Base-by-base conservation (phyloP, 2,329 filamentous ascomycete genomes). In the Domatiomyces globalis region DNA sequence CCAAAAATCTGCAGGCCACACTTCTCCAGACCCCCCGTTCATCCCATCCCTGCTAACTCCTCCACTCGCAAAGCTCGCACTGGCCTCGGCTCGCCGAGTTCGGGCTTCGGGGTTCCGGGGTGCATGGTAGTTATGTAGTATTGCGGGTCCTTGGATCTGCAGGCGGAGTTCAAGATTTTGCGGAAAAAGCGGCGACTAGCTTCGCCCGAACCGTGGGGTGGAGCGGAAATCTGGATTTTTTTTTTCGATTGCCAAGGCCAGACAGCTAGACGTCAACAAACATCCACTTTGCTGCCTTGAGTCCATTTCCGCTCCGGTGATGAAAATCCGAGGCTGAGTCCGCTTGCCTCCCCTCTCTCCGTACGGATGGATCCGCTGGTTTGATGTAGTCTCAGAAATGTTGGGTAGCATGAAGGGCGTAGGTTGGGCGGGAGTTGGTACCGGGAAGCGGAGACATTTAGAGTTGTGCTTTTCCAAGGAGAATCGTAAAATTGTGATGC, bases 131-230 rank as follows among this genome's bases (percentile, higher is more conserved):
- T 63, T 49, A 50, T 49, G 42, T 48, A 47, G 7, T 39, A 15
- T 39, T 39, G 33, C 39, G 44, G 9, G 54, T 60, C 18, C 44
- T 61, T 48, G 43, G 39, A 27, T 58, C 49, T 50, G 44, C 58
- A 36, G 54, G 44, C 43, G 61, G 60, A 49, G 52, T 58, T 53
- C 46, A 29, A 59, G 51, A 20, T 48, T 54, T 22, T 60, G 61
- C 49, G 54, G 56, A 56, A 63, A 64, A 65, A 64, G 63, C 62
- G 62, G 62, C 61, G 58, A 60, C 52, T 44, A 49, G 51, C 57
- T 50, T 49, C 55, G 50, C 55, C 56, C 18, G 54, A 58, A 60
- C 52, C 51, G 58, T 58, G 59, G 62, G 63, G 63, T 58, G 63
- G 63, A 63, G 63, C 62, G 63, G 63, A 63, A 15, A 39, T 39